Conservation (phyloP, 2,329 filamentous ascomycete species). For the Teratosphaeria zuluensis region DNA sequence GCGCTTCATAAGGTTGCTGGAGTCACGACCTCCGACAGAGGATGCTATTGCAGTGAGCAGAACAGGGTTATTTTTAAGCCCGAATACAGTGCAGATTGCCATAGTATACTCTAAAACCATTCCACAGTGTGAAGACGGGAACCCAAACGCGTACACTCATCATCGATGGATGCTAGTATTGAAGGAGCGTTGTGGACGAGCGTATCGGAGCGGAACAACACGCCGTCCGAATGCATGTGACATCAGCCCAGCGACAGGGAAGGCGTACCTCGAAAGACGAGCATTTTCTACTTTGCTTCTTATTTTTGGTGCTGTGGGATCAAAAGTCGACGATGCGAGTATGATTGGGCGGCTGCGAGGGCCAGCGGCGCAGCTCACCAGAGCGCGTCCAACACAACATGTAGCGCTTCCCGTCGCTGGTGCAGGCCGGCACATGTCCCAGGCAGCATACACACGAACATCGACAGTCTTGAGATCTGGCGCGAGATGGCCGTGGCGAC, state of each 20-base stretch:
- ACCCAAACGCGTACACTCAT: too few species aligned
- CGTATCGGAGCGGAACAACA: not conserved
- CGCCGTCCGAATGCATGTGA: not conserved
- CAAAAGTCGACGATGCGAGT: not conserved
- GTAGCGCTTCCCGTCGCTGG: slow-evolving; percentile 13
- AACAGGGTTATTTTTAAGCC: too few species aligned
- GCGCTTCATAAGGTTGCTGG: too few species aligned
- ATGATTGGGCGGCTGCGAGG: not conserved
- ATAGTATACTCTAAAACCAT: too few species aligned
- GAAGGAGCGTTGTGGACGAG: not conserved
- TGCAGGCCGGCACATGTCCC: slow-evolving; percentile 16
- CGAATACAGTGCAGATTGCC: too few species aligned
- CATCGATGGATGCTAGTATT: too few species aligned
- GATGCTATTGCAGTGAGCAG: too few species aligned
- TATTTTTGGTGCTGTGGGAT: not conserved
- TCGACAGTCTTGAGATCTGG: slow-evolving; percentile 5
- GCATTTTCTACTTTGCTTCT: not conserved
- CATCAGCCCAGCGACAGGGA: not conserved
- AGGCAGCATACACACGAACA: slow-evolving; percentile 14
- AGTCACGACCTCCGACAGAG: too few species aligned
- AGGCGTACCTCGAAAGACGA: not conserved
- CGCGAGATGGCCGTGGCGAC: slow-evolving; percentile 20
- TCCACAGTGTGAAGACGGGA: too few species aligned
- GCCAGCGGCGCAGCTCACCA: not conserved
- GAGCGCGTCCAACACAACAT: slow-evolving; percentile 10